phyloP scores from a whole-genome alignment of 83 land plant genomes.

The Thuja plicata region DNA sequence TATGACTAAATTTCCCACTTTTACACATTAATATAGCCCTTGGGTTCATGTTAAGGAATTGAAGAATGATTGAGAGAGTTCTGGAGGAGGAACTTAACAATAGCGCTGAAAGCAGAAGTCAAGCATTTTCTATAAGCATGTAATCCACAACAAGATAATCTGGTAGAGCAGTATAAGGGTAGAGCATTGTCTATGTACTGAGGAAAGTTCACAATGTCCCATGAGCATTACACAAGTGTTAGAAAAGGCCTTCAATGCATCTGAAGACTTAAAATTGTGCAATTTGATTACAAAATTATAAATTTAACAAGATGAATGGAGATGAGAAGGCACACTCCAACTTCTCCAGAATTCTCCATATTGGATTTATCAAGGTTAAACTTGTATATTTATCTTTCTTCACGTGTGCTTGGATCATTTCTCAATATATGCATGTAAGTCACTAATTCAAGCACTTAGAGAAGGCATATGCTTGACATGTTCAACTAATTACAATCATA shows the following conservation, averaged over 20 bases:
- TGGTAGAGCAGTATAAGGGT: background rate
- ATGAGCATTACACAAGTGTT: background rate
- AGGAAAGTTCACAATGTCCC: background rate
- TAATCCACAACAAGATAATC: background rate
- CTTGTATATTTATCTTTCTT: background rate
- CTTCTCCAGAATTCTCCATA: background rate
- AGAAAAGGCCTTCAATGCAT: background rate
- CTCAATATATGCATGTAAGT: background rate
- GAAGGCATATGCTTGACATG: background rate
- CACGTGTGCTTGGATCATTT: background rate
- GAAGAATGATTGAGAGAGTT: background rate
- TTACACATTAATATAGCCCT: background rate
- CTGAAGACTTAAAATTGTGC: background rate
- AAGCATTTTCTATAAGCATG: background rate
- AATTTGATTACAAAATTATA: background rate
- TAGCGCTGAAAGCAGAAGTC: background rate
- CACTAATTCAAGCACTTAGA: background rate
- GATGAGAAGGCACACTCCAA: background rate
- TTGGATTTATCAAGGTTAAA: background rate
- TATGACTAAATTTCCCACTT: no score
- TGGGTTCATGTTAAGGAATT: background rate
- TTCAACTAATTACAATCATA: background rate
- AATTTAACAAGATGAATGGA: background rate
- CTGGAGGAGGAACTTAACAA: background rate
- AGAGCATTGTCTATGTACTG: background rate